phyloP scores from a whole-genome alignment of 352 stramenopile species.

The Aphanomyces euteiches region DNA sequence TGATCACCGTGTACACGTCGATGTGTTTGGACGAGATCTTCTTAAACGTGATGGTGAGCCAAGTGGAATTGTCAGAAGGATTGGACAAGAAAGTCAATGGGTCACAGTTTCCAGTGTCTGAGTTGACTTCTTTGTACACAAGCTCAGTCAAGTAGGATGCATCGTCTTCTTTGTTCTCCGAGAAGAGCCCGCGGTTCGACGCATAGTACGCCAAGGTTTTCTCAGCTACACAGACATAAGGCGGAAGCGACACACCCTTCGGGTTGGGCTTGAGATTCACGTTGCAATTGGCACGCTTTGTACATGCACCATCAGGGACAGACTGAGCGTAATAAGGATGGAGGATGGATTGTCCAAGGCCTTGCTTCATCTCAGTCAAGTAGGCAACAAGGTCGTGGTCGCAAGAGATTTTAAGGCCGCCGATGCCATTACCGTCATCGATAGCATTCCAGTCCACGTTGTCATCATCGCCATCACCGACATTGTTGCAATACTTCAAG shows the following conservation, averaged over 20 bases:
- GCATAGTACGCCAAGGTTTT: slow-evolving; percentile 4
- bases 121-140: not conserved
- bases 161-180: slow-evolving; percentile 9
- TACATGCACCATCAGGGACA: slow-evolving; percentile 14
- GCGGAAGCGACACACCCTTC: not conserved
- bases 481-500: slow-evolving; percentile 17
- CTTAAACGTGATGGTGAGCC: slow-evolving; percentile 9
- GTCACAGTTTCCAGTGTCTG: slow-evolving; percentile 9
- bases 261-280: slow-evolving; percentile 28
- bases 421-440: slow-evolving; percentile 17
- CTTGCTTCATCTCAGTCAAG: slow-evolving; percentile 3
- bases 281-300: slow-evolving; percentile 20
- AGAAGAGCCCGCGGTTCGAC: not conserved
- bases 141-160: slow-evolving; percentile 19
- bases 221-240: slow-evolving; percentile 11
- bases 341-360: slow-evolving; percentile 20
- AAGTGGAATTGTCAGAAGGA: not conserved
- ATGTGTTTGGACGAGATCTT: not conserved
- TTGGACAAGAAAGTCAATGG: not conserved
- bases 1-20: slow-evolving; percentile 18
- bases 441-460: slow-evolving; percentile 10
- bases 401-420: slow-evolving; percentile 18
- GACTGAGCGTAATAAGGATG: slow-evolving; percentile 6
- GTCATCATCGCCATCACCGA: not conserved
- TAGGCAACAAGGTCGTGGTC: not conserved